Evolutionary conservation across 1,139 yeast genomes (phyloP).

Genomic region (Candida labiduridarum): DNA sequence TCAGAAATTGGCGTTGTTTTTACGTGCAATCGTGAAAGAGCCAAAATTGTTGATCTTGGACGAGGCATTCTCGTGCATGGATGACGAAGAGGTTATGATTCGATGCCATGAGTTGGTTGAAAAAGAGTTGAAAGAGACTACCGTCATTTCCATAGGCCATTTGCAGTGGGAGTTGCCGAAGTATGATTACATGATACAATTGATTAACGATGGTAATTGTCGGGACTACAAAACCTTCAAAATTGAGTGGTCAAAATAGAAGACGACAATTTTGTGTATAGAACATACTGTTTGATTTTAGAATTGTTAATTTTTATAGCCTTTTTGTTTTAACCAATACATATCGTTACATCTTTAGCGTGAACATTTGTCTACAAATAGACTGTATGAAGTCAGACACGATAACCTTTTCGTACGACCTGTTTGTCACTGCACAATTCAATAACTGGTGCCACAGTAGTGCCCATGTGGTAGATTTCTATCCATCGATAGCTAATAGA

Average conservation of each 20-base stretch:
- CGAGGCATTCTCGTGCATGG: conserved; percentile 94
- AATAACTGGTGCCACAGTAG: too few relatives aligned
- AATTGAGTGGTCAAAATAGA: conserved; percentile 4
- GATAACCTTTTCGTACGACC: too few relatives aligned
- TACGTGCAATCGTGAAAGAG: conserved; percentile 73
- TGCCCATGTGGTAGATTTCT: too few relatives aligned
- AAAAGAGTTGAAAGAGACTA: conserved; percentile 54
- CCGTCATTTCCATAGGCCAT: conserved; percentile 81
- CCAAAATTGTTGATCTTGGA: conserved; percentile 83
- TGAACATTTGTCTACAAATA: too few relatives aligned
- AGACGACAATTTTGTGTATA: background rate
- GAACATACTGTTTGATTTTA: too few relatives aligned
- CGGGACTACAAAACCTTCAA: conserved; percentile 25
- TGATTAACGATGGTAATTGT: conserved; percentile 33
- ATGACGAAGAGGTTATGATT: conserved; percentile 56
- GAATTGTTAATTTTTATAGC: too few relatives aligned
- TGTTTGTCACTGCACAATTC: too few relatives aligned
- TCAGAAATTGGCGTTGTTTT: conserved; percentile 76
- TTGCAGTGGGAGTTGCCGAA: conserved; percentile 50
- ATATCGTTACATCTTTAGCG: too few relatives aligned
- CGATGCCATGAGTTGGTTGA: conserved; percentile 69
- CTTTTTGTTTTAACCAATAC: too few relatives aligned
- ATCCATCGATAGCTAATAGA: too few relatives aligned
- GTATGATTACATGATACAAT: conserved; percentile 37
- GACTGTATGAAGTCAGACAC: too few relatives aligned